Evolutionary conservation across 192 early-diverging fungal species (phyloP), one percentile per base, ranked within the genome.

Genomic region (Helicostylum pulchrum): DNA sequence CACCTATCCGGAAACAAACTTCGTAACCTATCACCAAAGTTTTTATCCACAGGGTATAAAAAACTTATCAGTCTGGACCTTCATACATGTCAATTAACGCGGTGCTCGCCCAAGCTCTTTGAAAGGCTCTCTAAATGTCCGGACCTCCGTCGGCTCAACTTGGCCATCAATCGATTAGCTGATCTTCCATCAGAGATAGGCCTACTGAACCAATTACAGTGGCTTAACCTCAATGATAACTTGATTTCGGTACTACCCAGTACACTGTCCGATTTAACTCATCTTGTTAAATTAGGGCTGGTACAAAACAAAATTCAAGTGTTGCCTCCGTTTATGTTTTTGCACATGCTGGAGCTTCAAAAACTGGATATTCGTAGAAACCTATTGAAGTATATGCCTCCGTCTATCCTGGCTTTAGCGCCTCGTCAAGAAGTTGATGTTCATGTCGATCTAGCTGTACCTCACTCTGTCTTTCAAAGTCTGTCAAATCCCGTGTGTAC

Each of bases 201-300:
- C 6, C 60, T 67, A 19, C 49, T 76, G 1, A 42, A 15, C 8
- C 53, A 65, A 0, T 42, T 81, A 6, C 78, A 81, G 45, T 81
- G 77, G 80, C 56, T 81, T 3, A 81, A 79, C 20, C 36, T 81
- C 2, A 81, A 81, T 39, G 80, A 81, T 52, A 81, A 81, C 55
- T 61, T 71, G 21, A 36, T 81, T 34, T 39, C 44, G 2, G 53
- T 51, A 0, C 49, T 81, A 1, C 80, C 80, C 0, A 43, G 58
- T 3, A 68, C 63, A 0, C 69, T 81, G 58, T 62, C 62, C 8
- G 55, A 73, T 17, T 68, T 81, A 47, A 66, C 59, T 17, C 66
- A 77, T 20, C 44, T 81, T 10, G 67, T 77, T 26, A 78, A 81
- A 50, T 71, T 81, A 52, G 77, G 77, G 2, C 67, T 81, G 54